These are phyloP conservation scores for Paraurostyla sp. DNA, from an alignment of 73 alveolate species.

Conservation along the genomic window DNA sequence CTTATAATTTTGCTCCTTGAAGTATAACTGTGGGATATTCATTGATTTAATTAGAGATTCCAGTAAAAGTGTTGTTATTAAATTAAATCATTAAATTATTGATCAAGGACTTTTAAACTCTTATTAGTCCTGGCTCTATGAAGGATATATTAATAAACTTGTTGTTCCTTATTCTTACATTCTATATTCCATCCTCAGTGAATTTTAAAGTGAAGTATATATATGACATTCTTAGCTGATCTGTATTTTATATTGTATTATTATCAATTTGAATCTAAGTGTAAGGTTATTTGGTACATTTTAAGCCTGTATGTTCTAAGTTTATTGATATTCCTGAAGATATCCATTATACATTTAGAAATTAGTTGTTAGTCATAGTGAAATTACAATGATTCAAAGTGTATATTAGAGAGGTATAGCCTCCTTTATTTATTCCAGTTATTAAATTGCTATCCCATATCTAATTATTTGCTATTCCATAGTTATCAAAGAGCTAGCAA, in stretches of 20 bases:
- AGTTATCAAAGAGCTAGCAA: neutral
- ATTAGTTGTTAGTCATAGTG: slow-evolving; percentile 15
- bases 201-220: slow-evolving; percentile 33
- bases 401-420: slow-evolving; percentile 25
- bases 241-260: neutral
- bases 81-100: neutral
- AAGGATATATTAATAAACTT: neutral
- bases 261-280: neutral
- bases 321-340: slow-evolving; percentile 23
- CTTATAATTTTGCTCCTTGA: neutral
- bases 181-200: slow-evolving; percentile 30
- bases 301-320: slow-evolving; percentile 25
- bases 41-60: neutral
- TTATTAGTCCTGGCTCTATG: slow-evolving; percentile 9
- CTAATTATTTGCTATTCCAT: neutral
- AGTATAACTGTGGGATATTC: neutral
- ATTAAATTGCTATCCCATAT: slow-evolving; percentile 9
- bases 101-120: neutral
- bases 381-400: slow-evolving; percentile 3
- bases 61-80: neutral
- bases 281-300: slow-evolving; percentile 33
- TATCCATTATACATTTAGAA: slow-evolving; percentile 17
- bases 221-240: slow-evolving; percentile 6
- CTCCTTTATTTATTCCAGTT: neutral
- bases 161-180: slow-evolving; percentile 2